Conservation (phyloP, 1,139 yeast genomes). For the Yamadazyma kanchanaburiensis region DNA sequence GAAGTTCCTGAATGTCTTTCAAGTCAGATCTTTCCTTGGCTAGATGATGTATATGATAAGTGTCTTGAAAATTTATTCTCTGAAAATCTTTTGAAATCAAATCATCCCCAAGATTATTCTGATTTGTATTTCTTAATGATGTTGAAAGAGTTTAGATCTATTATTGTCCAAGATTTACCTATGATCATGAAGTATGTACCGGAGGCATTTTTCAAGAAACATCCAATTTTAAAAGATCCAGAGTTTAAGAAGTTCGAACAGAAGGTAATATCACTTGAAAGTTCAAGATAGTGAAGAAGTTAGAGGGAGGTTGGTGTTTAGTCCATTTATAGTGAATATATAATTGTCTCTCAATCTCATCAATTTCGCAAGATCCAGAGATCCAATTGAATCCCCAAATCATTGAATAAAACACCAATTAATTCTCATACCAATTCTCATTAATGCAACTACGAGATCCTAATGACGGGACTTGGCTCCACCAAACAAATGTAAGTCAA, state of each 20-base stretch:
- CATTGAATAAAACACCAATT: neutral
- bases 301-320: too few species aligned
- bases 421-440: neutral
- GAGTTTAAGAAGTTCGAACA: constrained; percentile 3
- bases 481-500: constrained; percentile 32
- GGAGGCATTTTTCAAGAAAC: constrained; percentile 5
- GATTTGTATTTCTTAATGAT: neutral
- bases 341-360: too few species aligned
- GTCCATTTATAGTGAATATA: too few species aligned
- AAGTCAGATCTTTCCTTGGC: constrained; percentile 8
- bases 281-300: too few species aligned
- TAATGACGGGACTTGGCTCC: constrained; percentile 36
- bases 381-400: neutral
- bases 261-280: too few species aligned
- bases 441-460: constrained; percentile 17
- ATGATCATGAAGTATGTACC: constrained; percentile 1
- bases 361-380: too few species aligned
- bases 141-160: constrained; percentile 4
- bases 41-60: constrained; percentile 4
- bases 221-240: constrained; percentile 4
- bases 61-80: neutral
- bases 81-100: too few species aligned
- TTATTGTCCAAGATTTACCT: constrained; percentile 7
- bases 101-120: neutral
- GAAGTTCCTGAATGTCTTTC: constrained; percentile 4